Evolutionary conservation across 164 flowering plant species (phyloP).

Genomic region (Protea cynaroides): DNA sequence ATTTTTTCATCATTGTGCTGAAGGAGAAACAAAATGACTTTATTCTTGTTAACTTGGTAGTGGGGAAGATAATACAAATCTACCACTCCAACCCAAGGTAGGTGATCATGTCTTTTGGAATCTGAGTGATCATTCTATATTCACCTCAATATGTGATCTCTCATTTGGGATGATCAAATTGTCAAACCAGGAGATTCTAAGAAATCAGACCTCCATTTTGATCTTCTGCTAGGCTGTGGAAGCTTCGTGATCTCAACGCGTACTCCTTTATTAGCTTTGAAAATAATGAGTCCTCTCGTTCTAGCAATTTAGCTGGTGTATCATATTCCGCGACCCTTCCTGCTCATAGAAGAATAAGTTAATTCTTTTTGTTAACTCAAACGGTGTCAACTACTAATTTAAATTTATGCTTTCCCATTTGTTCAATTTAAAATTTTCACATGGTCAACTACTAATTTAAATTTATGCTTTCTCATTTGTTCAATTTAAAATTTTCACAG

Average conservation of each 20-base stretch:
- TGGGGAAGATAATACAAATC: too few species aligned
- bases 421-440: neutral
- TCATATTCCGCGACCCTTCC: slow-evolving; percentile 84
- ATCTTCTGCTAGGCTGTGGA: slow-evolving; percentile 35
- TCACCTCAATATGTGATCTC: neutral
- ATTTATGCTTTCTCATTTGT: neutral
- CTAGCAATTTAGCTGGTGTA: slow-evolving; percentile 12
- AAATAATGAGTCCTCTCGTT: slow-evolving; percentile 29
- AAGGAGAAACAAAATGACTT: too few species aligned
- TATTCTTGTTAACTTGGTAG: too few species aligned
- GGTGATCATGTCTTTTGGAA: too few species aligned
- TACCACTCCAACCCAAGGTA: too few species aligned
- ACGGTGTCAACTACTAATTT: neutral
- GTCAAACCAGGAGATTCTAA: neutral
- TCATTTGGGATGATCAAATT: neutral
- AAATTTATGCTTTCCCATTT: neutral
- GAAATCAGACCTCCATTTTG: neutral
- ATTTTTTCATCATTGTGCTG: too few species aligned
- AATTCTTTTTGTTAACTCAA: neutral
- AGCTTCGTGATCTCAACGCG: slow-evolving; percentile 73
- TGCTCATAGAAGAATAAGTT: slow-evolving; percentile 26
- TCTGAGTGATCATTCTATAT: too few species aligned
- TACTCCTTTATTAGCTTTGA: slow-evolving; percentile 86
- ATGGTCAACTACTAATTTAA: neutral
- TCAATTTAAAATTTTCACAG: neutral